Conservation (phyloP, 768 basidiomycete genomes). For the Lentinula detonsa region DNA sequence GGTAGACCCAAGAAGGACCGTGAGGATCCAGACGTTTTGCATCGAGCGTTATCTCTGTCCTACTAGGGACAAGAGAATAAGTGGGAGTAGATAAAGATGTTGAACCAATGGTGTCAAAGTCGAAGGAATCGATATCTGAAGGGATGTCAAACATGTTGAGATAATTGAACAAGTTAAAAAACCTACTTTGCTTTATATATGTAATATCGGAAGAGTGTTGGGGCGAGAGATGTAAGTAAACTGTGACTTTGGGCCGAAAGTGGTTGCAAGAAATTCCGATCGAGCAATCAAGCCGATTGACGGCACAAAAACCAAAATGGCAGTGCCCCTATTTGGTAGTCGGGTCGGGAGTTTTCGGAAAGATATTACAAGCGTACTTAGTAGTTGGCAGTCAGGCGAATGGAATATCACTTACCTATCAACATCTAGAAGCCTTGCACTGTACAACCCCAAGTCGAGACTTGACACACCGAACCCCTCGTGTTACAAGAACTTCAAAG, state of each 20-base stretch:
- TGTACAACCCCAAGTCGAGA: too few species aligned
- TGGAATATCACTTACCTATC: too few species aligned
- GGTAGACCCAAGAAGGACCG: not conserved
- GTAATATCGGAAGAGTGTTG: not conserved
- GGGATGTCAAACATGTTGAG: not conserved
- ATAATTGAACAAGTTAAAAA: not conserved
- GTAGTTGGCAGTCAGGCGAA: too few species aligned
- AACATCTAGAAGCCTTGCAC: too few species aligned
- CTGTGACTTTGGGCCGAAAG: not conserved
- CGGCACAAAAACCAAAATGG: not conserved
- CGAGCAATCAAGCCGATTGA: not conserved
- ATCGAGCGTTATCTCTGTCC: slow-evolving; percentile 1
- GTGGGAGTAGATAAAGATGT: not conserved
- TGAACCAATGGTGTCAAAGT: not conserved
- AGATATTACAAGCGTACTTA: too few species aligned
- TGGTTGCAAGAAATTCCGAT: not conserved
- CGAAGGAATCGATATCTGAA: not conserved
- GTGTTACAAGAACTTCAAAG: too few species aligned
- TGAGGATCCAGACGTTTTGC: not conserved
- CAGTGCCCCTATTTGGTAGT: not conserved
- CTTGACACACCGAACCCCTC: too few species aligned
- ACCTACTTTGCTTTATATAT: not conserved
- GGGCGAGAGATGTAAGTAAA: not conserved
- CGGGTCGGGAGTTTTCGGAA: not conserved
- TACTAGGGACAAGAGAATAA: not conserved